phyloP scores from a whole-genome alignment of 345 rosid species.

The Erysimum cheiranthoides region DNA sequence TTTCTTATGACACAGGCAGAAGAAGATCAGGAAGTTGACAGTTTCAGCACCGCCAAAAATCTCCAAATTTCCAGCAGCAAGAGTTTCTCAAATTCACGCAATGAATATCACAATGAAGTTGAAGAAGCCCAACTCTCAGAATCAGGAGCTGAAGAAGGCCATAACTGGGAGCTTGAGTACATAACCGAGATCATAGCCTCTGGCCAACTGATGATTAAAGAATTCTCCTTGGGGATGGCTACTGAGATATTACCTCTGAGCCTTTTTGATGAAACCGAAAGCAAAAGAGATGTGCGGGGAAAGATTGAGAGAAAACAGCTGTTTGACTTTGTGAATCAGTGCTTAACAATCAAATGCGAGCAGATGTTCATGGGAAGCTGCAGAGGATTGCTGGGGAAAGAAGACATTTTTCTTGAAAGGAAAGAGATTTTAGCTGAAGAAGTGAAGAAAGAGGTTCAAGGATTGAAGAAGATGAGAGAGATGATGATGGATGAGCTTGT shows the following conservation, averaged over 20 bases:
- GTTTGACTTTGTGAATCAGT: conserved; percentile 66
- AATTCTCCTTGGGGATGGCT: conserved; percentile 52
- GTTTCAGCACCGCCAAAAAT: conserved; percentile 47
- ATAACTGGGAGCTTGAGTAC: conserved; percentile 64
- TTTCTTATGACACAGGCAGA: conserved; percentile 42
- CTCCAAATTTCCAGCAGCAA: conserved; percentile 39
- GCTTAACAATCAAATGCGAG: conserved; percentile 49
- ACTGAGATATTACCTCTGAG: conserved; percentile 51
- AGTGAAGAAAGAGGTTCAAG: conserved; percentile 53
- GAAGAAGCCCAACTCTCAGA: conserved; percentile 45
- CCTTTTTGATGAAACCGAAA: conserved; percentile 34
- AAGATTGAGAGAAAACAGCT: conserved; percentile 53
- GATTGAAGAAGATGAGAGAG: conserved; percentile 64
- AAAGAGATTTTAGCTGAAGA: conserved; percentile 61
- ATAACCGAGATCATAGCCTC: conserved; percentile 55
- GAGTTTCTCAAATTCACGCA: conserved; percentile 47
- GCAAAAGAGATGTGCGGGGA: conserved; percentile 30
- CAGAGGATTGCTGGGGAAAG: conserved; percentile 50
- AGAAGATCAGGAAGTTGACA: conserved; percentile 54
- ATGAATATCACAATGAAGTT: conserved; percentile 36
- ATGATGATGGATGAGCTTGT: conserved; percentile 82
- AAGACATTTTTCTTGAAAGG: conserved; percentile 42
- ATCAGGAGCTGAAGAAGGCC: conserved; percentile 45
- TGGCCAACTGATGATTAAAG: conserved; percentile 51
- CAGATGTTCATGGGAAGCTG: conserved; percentile 49